Percentiles rank a stretch among this genome's conserved stretches.
Conservation (phyloP, 768 basidiomycete species). For the Dioszegia crocea region DNA sequence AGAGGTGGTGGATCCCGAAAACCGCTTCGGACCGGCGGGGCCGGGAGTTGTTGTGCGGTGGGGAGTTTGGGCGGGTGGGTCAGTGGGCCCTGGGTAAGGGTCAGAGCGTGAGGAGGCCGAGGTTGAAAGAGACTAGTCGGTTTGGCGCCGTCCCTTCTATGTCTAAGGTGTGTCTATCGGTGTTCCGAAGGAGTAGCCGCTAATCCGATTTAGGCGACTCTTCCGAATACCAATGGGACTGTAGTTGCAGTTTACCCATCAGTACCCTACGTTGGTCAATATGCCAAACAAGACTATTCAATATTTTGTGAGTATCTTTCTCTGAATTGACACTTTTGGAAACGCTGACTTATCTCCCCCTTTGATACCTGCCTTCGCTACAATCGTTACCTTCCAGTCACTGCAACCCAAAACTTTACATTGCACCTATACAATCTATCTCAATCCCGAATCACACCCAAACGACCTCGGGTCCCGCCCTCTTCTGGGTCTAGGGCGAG, state of each 20-base stretch:
- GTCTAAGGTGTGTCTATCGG: background rate
- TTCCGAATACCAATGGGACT: conserved; percentile 41
- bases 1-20: conserved; percentile 36
- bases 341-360: too few relatives aligned
- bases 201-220: conserved; percentile 7
- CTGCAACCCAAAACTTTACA: conserved; percentile 78
- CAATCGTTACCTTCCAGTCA: conserved; percentile 48
- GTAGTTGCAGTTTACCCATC: conserved; percentile 46
- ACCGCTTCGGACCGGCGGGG: conserved; percentile 32
- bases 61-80: conserved; percentile 45
- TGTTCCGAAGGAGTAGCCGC: background rate
- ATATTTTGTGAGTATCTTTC: conserved; percentile 37
- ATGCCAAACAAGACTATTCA: conserved; percentile 41
- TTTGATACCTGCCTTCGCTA: conserved; percentile 8
- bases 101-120: conserved; percentile 4
- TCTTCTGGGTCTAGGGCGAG: background rate
- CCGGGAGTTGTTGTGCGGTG: conserved; percentile 23
- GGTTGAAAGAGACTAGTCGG: background rate
- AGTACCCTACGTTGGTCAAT: conserved; percentile 48
- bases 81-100: conserved; percentile 14
- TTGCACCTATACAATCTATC: conserved; percentile 68
- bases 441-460: conserved; percentile 56
- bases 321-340: too few relatives aligned
- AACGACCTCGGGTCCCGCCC: conserved; percentile 51
- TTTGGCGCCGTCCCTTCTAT: background rate